These are phyloP conservation scores for Sequoiadendron giganteum DNA, from an alignment of 75 land plant genomes.

Conservation along the genomic window DNA sequence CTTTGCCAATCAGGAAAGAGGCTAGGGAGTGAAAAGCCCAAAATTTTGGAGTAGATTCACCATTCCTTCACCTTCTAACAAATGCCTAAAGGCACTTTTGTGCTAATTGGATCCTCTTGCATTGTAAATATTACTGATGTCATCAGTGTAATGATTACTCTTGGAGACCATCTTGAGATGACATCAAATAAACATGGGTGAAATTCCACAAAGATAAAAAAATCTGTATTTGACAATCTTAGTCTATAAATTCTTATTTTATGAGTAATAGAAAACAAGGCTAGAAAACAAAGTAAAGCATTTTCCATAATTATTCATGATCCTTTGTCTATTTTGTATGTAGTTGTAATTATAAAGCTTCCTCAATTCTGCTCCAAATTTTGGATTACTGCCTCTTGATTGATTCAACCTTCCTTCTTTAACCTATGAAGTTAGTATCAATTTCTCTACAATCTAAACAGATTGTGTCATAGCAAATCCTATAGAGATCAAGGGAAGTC, in stretches of 20 bases:
- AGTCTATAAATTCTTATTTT: neutral
- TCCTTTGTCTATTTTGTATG: neutral
- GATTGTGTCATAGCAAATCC: neutral
- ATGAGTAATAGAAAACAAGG: neutral
- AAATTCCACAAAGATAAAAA: no score
- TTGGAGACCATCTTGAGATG: no score
- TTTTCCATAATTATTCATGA: neutral
- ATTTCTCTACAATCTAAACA: neutral
- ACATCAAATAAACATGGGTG: no score
- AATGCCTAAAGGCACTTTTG: no score
- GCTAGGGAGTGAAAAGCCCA: no score
- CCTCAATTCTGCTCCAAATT: neutral
- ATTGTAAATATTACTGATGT: no score
- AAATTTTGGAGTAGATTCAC: no score
- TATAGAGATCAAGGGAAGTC: neutral
- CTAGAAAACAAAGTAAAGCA: neutral
- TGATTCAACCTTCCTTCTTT: neutral
- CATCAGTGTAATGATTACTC: no score
- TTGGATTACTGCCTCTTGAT: neutral
- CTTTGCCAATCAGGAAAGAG: no score
- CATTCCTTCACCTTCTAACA: no score
- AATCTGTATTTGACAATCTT: neutral
- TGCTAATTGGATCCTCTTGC: no score
- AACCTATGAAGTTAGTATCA: neutral
- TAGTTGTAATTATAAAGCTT: neutral